These are phyloP conservation scores for Coniella vitis DNA, from an alignment of 2,329 filamentous ascomycete genomes.

Conservation along the genomic window DNA sequence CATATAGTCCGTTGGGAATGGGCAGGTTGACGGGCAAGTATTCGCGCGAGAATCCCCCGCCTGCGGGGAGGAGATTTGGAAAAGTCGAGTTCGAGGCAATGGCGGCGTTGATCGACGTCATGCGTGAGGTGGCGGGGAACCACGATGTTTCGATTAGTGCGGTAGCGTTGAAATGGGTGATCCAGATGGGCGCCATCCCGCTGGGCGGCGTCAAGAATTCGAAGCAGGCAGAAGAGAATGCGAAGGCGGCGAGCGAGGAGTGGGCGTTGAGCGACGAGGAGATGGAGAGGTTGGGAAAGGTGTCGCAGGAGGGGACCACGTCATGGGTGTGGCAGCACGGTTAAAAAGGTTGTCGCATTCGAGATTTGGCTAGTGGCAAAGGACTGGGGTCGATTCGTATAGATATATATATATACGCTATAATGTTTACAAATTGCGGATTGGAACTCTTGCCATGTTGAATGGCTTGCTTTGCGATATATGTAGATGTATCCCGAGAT, in stretches of 20 bases:
- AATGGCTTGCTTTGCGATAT: too few species aligned
- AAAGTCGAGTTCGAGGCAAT: conserved; percentile 37
- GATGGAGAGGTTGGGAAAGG: conserved; percentile 32
- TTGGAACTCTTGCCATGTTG: too few species aligned
- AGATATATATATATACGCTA: too few species aligned
- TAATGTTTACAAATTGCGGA: too few species aligned
- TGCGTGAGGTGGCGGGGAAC: conserved; percentile 29
- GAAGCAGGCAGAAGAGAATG: conserved; percentile 32
- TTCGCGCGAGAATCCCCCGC: conserved; percentile 29
- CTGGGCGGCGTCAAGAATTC: conserved; percentile 33
- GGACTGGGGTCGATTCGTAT: background rate
- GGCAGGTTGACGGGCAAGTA: conserved; percentile 35
- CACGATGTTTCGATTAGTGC: conserved; percentile 28
- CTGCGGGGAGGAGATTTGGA: conserved; percentile 30
- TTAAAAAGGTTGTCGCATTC: conserved; percentile 13
- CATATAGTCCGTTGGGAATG: conserved; percentile 33
- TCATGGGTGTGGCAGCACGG: conserved; percentile 36
- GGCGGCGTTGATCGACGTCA: conserved; percentile 29
- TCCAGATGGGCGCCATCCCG: conserved; percentile 36
- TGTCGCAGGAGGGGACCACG: conserved; percentile 32
- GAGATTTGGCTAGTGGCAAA: background rate
- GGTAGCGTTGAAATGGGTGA: conserved; percentile 36
- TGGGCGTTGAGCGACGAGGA: conserved; percentile 35
- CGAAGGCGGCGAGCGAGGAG: conserved; percentile 27
- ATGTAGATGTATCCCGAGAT: too few species aligned